phyloP scores from a whole-genome alignment of 2,329 filamentous ascomycete genomes.

The Alternaria triticina region DNA sequence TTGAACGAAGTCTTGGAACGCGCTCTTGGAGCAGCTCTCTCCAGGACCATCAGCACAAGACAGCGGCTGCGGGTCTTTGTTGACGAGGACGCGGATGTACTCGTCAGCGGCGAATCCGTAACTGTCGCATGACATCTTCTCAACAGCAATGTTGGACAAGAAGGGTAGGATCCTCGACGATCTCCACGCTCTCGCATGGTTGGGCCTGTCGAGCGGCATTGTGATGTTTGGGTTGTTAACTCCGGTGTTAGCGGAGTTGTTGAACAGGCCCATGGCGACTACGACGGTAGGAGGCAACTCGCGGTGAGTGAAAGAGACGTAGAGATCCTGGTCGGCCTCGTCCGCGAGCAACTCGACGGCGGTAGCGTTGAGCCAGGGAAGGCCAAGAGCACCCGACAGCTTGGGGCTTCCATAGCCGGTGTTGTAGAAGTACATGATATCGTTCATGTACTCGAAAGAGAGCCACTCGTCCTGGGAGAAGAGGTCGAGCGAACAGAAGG shows the following conservation, averaged over 20 bases:
- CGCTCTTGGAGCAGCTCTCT: constrained; percentile 56
- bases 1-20: constrained; percentile 53
- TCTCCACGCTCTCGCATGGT: constrained; percentile 68
- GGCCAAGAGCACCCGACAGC: constrained; percentile 64
- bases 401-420: constrained; percentile 65
- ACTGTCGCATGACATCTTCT: constrained; percentile 68
- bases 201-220: constrained; percentile 68
- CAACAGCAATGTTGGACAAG: constrained; percentile 69
- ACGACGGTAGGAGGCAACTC: constrained; percentile 71
- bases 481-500: constrained; percentile 65
- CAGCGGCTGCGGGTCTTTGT: constrained; percentile 58
- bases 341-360: constrained; percentile 57
- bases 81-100: constrained; percentile 60
- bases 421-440: constrained; percentile 70
- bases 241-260: constrained; percentile 66
- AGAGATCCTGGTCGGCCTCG: constrained; percentile 63
- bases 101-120: constrained; percentile 60
- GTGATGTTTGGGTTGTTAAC: constrained; percentile 64
- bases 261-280: constrained; percentile 73
- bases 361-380: constrained; percentile 71
- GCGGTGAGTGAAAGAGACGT: constrained; percentile 72
- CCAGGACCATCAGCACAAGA: constrained; percentile 59
- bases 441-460: constrained; percentile 69
- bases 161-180: constrained; percentile 70
- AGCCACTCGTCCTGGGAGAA: constrained; percentile 70